Conservation (phyloP, 768 basidiomycete genomes). For the Calvatia gigantea region DNA sequence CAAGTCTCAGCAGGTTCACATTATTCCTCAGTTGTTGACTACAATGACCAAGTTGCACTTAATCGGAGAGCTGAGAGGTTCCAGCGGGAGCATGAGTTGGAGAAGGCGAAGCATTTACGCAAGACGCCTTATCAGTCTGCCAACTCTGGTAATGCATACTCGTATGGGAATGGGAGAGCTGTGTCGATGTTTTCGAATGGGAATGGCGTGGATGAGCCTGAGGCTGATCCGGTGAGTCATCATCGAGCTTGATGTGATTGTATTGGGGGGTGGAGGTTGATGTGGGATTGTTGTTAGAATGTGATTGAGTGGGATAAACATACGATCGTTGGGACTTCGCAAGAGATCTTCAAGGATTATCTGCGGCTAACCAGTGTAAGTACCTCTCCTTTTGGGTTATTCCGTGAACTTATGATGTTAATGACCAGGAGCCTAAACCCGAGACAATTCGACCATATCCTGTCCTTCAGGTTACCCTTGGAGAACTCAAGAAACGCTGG, state of each 20-base stretch:
- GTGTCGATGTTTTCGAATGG: conserved; percentile 10
- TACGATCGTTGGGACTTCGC: conserved; percentile 91
- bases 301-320: conserved; percentile 95
- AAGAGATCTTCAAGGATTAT: conserved; percentile 93
- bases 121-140: conserved; percentile 35
- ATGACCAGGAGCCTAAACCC: conserved; percentile 85
- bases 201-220: conserved; percentile 58
- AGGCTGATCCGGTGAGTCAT: conserved; percentile 62
- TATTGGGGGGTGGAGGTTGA: background rate
- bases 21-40: conserved; percentile 36
- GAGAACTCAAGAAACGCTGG: conserved; percentile 88
- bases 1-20: conserved; percentile 25
- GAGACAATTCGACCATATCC: conserved; percentile 88
- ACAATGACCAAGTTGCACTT: conserved; percentile 65
- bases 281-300: conserved; percentile 55
- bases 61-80: conserved; percentile 85
- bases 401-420: conserved; percentile 3
- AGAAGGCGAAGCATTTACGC: conserved; percentile 57
- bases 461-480: conserved; percentile 80
- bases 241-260: background rate
- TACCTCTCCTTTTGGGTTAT: conserved; percentile 1
- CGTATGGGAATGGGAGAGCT: conserved; percentile 25
- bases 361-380: conserved; percentile 86
- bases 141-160: conserved; percentile 48
- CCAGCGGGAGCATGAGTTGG: conserved; percentile 84